These are phyloP conservation scores for Russula virescens DNA, from an alignment of 768 basidiomycete species.

Conservation along the genomic window DNA sequence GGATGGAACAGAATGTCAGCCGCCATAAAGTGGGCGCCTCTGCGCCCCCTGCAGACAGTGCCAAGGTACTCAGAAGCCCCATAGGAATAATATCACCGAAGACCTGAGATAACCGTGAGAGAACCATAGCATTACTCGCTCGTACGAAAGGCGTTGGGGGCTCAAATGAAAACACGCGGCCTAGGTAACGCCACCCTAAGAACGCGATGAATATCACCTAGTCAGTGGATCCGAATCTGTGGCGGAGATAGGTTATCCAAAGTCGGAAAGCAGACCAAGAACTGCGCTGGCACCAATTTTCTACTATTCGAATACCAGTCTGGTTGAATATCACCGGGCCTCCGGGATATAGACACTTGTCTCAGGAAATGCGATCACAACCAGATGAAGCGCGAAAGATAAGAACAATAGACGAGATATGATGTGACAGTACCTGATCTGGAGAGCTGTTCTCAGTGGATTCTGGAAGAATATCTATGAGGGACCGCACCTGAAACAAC, in stretches of 20 bases:
- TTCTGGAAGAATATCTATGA: not conserved
- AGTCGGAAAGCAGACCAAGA: not conserved
- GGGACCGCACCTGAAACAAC: not conserved
- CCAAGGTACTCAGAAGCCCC: not conserved
- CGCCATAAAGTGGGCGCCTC: not conserved
- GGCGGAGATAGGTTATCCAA: not conserved
- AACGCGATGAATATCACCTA: not conserved
- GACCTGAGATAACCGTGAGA: not conserved
- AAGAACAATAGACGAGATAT: not conserved
- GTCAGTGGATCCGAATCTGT: not conserved
- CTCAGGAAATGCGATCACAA: not conserved
- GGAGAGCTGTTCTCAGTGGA: not conserved
- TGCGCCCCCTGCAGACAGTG: not conserved
- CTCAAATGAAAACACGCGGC: not conserved
- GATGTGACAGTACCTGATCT: not conserved
- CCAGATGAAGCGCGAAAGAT: not conserved
- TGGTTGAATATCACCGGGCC: not conserved
- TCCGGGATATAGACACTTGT: too few species aligned
- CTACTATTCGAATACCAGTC: not conserved
- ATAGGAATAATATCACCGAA: not conserved
- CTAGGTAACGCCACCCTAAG: not conserved
- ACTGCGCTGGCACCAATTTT: not conserved
- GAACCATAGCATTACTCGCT: not conserved
- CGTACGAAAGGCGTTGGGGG: not conserved
- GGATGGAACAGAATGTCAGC: not conserved